A percentile compares a stretch with the other conserved stretches of the same genome.
Conservation (phyloP, 768 basidiomycete species). For the Mycena albidolilacea region DNA sequence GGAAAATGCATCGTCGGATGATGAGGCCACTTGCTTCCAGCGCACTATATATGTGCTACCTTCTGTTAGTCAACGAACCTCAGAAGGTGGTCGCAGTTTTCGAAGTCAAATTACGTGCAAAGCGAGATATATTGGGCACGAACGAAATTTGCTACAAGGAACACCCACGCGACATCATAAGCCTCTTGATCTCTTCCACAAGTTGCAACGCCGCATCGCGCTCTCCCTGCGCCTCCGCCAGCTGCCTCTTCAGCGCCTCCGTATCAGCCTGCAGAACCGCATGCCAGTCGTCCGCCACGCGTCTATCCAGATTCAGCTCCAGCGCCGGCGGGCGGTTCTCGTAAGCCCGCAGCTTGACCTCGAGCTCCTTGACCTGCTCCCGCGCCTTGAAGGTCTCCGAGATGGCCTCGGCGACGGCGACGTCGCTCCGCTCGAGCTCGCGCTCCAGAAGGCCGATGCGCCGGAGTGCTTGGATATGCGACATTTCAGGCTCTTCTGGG, state of each 20-base stretch:
- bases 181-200: slow-evolving; percentile 36
- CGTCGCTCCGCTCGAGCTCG: slow-evolving; percentile 41
- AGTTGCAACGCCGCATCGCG: slow-evolving; percentile 37
- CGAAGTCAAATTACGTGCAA: neutral
- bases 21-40: neutral
- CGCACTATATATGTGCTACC: neutral
- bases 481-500: slow-evolving; percentile 31
- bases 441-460: slow-evolving; percentile 40
- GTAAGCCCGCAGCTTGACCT: slow-evolving; percentile 28
- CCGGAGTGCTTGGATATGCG: slow-evolving; percentile 29
- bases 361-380: slow-evolving; percentile 38
- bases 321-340: slow-evolving; percentile 26
- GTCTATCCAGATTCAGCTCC: slow-evolving; percentile 32
- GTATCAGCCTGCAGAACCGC: slow-evolving; percentile 36
- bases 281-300: slow-evolving; percentile 38
- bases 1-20: neutral
- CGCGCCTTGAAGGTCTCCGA: slow-evolving; percentile 40
- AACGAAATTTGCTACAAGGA: slow-evolving; percentile 8
- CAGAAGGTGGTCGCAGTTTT: neutral
- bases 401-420: slow-evolving; percentile 40
- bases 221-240: slow-evolving; percentile 35
- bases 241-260: slow-evolving; percentile 35
- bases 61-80: slow-evolving; percentile 1
- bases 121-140: neutral
- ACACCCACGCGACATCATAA: slow-evolving; percentile 22